Conservation (phyloP, 1,284 basidiomycete genomes). For the Marasmius sp. region DNA sequence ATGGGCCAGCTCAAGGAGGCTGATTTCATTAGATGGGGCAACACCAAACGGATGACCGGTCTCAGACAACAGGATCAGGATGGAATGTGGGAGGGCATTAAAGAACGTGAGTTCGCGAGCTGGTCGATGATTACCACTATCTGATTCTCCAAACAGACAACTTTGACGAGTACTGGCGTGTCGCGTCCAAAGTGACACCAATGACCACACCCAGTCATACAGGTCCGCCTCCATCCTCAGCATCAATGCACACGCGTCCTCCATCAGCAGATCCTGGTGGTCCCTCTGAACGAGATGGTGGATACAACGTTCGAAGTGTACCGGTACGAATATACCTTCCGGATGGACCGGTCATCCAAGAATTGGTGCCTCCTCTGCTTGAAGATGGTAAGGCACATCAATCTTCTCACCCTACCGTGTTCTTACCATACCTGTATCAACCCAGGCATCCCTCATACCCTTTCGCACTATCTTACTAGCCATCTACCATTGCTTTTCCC, state of each 20-base stretch:
- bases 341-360: conserved; percentile 89
- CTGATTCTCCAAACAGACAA: conserved; percentile 59
- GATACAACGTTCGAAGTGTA: conserved; percentile 82
- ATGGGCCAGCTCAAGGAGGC: conserved; percentile 95
- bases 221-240: conserved; percentile 47
- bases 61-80: conserved; percentile 89
- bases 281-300: conserved; percentile 65
- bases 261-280: conserved; percentile 65
- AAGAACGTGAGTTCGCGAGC: conserved; percentile 65
- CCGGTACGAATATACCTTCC: conserved; percentile 91
- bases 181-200: conserved; percentile 83
- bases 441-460: conserved; percentile 60
- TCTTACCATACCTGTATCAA: conserved; percentile 1
- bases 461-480: conserved; percentile 58
- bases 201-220: conserved; percentile 58
- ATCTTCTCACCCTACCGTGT: background rate
- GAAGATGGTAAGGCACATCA: conserved; percentile 54
- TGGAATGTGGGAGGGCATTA: conserved; percentile 91
- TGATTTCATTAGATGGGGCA: conserved; percentile 94
- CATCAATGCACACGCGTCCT: conserved; percentile 61
- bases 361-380: conserved; percentile 77
- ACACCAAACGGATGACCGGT: conserved; percentile 87
- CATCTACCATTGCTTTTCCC: conserved; percentile 72
- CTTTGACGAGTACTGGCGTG: conserved; percentile 92
- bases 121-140: conserved; percentile 9